Evolutionary conservation across 129 eudicot genomes (phyloP).

Genomic region (Artemisia argyi): DNA sequence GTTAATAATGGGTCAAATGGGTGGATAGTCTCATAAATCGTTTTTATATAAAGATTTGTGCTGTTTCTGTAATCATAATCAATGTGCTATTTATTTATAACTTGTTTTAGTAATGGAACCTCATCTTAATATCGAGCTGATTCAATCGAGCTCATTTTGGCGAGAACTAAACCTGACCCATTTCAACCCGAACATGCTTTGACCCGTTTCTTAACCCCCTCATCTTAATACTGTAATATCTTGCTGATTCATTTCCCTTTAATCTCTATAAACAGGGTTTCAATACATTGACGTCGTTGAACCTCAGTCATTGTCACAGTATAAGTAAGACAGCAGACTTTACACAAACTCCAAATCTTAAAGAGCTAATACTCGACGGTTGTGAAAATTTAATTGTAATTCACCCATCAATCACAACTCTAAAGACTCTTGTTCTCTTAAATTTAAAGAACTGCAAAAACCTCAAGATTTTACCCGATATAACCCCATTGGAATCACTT

Average conservation of each 20-base stretch:
- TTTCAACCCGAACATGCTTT: neutral
- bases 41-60: neutral
- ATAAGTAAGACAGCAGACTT: constrained; percentile 36
- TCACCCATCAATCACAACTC: constrained; percentile 28
- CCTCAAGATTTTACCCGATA: constrained; percentile 30
- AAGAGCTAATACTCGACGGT: constrained; percentile 32
- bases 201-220: neutral
- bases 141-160: constrained; percentile 11
- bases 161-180: neutral
- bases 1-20: neutral
- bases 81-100: neutral
- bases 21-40: neutral
- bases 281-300: constrained; percentile 21
- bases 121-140: neutral
- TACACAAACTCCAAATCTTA: constrained; percentile 31
- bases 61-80: neutral
- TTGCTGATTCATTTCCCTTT: neutral
- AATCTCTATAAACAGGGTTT: constrained; percentile 24
- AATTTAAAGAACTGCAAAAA: constrained; percentile 33
- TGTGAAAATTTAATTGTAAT: constrained; percentile 31
- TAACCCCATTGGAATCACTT: constrained; percentile 26
- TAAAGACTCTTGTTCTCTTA: constrained; percentile 29
- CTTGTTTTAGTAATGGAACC: neutral
- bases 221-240: neutral
- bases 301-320: constrained; percentile 39